Base-by-base conservation (phyloP, 495 filamentous ascomycete genomes). In the Lophiostoma macrostomum region DNA sequence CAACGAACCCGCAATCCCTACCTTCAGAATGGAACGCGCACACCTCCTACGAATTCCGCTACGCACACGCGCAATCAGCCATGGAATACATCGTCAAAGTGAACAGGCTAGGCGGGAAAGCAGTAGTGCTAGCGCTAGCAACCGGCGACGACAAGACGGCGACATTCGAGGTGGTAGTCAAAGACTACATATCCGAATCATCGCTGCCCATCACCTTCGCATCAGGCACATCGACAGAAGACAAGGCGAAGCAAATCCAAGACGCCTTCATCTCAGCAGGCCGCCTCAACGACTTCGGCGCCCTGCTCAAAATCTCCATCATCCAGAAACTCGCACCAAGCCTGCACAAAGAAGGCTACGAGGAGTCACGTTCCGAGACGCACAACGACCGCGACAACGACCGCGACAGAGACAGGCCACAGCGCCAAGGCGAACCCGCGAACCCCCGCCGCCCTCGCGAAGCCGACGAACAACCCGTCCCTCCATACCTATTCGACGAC, bases 11-110 rank as follows among this genome's bases (percentile, higher is more conserved):
- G 2, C 62, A 64, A 38, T 75, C 83, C n/a, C 79, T 98, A 7
- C 86, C 87, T 3, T 18, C 75, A 14, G 75, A 82, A 74, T 96
- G 90, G 90, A 95, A 95, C 68, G 71, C 78, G 18, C 77, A 77
- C 53, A 74, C 73, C 58, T 79, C 76, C 31, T 86, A 85, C 69
- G 77, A 84, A 40, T 94, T 98, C 69, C 82, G 91, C 45, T 98
- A 97, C 72, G 79, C 83, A 1, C 94, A 96, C 63, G 71, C 80
- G n/a, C 88, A 96, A 67, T 94, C 90, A 0, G 81, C 90, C 12
- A 87, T 93, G 75, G 76, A 85, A 54, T 97, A 85, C 64, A 73
- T 96, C 10, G 62, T 97, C 43, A 90, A 88, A 65, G 69, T 91
- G 57, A 86, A 82, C 70, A 82, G 91, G 12, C 74, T 97, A 35